These are phyloP conservation scores for Chlorella sp. DNA, from an alignment of 139 green algal genomes.

Conservation along the genomic window DNA sequence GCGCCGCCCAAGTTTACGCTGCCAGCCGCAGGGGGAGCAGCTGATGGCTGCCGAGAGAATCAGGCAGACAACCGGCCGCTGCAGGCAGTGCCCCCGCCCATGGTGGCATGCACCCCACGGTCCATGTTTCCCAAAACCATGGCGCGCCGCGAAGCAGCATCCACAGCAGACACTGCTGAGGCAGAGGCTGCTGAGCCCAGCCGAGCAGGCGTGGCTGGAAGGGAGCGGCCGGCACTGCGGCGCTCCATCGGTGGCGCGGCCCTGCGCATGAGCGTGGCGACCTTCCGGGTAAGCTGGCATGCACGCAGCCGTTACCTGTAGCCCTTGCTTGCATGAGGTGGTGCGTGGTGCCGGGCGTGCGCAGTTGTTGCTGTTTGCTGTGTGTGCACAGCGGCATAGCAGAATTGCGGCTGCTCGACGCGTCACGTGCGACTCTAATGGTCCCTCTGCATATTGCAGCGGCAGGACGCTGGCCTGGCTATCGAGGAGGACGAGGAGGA, in stretches of 20 bases:
- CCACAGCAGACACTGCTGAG: not conserved
- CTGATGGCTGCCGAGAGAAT: conserved; percentile 12
- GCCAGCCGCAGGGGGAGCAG: not conserved
- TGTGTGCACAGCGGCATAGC: too few species aligned
- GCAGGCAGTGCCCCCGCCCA: conserved; percentile 1
- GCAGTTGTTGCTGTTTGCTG: not conserved
- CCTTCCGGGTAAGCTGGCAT: conserved; percentile 3
- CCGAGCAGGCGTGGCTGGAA: not conserved
- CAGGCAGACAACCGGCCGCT: conserved; percentile 8
- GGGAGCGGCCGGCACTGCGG: conserved; percentile 9
- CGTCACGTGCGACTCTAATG: too few species aligned
- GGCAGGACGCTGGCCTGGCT: not conserved
- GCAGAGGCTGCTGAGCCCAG: not conserved
- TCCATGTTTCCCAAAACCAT: conserved; percentile 19
- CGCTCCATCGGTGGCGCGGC: conserved; percentile 30
- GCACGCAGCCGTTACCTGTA: too few species aligned
- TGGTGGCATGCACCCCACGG: conserved; percentile 3
- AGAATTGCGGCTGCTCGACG: too few species aligned
- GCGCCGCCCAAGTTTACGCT: conserved; percentile 16
- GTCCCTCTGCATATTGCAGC: not conserved
- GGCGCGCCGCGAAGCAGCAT: not conserved
- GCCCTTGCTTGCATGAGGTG: too few species aligned
- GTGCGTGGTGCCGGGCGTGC: too few species aligned
- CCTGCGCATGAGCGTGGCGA: conserved; percentile 29
- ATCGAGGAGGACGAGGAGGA: not conserved